These are phyloP conservation scores for Dactylorhiza incarnata DNA, from an alignment of 106 monocot genomes.

Conservation along the genomic window DNA sequence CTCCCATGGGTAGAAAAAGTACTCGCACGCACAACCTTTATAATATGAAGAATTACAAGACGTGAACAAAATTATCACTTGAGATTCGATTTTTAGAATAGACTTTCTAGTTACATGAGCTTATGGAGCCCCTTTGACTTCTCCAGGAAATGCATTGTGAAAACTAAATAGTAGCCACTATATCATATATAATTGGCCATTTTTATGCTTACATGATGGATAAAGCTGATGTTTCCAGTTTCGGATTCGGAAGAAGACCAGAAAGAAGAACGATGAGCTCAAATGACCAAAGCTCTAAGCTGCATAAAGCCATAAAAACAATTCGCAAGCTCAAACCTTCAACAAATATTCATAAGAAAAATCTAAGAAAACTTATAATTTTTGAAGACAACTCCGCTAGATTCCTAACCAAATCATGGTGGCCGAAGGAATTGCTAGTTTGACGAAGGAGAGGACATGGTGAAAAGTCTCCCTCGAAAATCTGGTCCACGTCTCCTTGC, in stretches of 20 bases:
- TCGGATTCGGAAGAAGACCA: conserved; percentile 26
- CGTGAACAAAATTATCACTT: not conserved
- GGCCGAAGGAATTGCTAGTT: conserved; percentile 38
- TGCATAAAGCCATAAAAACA: not conserved
- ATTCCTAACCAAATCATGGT: conserved; percentile 36
- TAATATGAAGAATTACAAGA: too few relatives aligned
- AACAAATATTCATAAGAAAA: not conserved
- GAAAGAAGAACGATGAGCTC: conserved; percentile 20
- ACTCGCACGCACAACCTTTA: too few relatives aligned
- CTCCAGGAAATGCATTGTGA: too few relatives aligned
- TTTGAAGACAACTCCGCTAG: not conserved
- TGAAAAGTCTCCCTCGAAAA: conserved; percentile 34
- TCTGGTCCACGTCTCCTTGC: conserved; percentile 36
- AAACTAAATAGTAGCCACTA: not conserved
- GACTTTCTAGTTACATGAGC: too few relatives aligned
- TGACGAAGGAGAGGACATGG: conserved; percentile 24
- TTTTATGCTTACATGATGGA: conserved; percentile 15
- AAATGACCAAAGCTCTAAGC: conserved; percentile 26
- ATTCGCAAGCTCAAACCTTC: not conserved
- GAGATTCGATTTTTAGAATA: too few relatives aligned
- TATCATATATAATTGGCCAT: not conserved
- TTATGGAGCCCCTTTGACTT: too few relatives aligned
- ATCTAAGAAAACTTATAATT: not conserved
- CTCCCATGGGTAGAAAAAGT: too few relatives aligned
- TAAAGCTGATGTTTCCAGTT: conserved; percentile 17